Conservation (phyloP, 179 eudicot species). For the Silene noctiflora region DNA sequence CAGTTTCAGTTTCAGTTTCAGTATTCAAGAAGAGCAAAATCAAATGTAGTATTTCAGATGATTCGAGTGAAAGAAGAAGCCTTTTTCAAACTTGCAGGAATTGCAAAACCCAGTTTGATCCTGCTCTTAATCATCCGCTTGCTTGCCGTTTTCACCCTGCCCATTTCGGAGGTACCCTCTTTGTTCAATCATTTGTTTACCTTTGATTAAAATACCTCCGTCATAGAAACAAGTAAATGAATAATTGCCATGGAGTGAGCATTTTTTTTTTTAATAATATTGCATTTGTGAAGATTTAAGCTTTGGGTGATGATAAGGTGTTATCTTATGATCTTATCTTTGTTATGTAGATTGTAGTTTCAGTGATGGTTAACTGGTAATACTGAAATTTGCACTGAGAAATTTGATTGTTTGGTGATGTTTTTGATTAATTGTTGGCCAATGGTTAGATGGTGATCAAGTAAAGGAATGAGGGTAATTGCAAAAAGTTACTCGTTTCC, state of each 20-base stretch:
- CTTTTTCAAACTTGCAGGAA: slow-evolving; percentile 62
- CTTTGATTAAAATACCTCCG: not conserved
- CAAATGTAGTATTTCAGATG: slow-evolving; percentile 38
- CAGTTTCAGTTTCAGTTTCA: not conserved
- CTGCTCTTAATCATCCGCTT: slow-evolving; percentile 63
- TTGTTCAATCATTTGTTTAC: not conserved
- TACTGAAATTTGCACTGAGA: no score
- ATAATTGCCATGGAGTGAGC: no score
- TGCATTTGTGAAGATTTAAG: no score
- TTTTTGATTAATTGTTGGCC: not conserved
- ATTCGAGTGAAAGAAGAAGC: slow-evolving; percentile 21
- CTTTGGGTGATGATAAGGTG: no score
- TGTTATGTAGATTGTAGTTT: no score
- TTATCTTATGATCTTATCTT: no score
- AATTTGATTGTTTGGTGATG: no score
- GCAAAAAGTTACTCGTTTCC: no score
- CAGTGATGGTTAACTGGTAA: no score
- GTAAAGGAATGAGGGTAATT: not conserved
- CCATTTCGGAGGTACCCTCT: slow-evolving; percentile 71
- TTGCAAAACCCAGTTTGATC: slow-evolving; percentile 84
- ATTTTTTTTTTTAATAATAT: no score
- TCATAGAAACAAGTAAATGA: no score
- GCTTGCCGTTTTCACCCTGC: slow-evolving; percentile 84
- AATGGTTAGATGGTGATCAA: not conserved
- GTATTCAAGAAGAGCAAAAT: slow-evolving; percentile 20